Percentiles rank a stretch among this genome's conserved stretches.
Evolutionary conservation across 73 alveolate species (phyloP).

Genomic region (Strombidium stylifer): DNA sequence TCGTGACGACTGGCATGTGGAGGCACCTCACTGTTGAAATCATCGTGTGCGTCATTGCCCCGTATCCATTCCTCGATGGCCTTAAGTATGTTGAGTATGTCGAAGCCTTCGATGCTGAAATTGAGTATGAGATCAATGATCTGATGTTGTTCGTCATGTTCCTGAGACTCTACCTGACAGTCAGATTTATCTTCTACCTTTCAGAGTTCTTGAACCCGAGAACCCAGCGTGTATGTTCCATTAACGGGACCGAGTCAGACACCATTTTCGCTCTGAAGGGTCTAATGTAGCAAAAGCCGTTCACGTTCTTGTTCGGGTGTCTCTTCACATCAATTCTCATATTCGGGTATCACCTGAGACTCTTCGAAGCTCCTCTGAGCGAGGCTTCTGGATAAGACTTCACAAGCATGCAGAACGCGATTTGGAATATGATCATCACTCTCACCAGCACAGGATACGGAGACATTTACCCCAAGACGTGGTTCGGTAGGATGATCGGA

Average conservation of each 20-base stretch:
- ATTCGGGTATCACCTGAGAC: conserved; percentile 29
- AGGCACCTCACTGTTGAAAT: conserved; percentile 17
- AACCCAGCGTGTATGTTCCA: conserved; percentile 47
- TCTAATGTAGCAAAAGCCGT: conserved; percentile 52
- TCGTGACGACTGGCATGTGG: conserved; percentile 44
- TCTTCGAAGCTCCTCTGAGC: conserved; percentile 58
- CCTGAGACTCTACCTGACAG: conserved; percentile 7
- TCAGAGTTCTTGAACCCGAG: conserved; percentile 25
- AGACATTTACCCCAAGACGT: conserved; percentile 94
- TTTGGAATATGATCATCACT: conserved; percentile 93
- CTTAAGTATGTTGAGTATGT: conserved; percentile 25
- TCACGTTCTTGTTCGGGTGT: conserved; percentile 10
- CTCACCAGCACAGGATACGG: conserved; percentile 96
- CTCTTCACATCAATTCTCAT: conserved; percentile 19
- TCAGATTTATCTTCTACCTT: conserved; percentile 5
- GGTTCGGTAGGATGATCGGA: conserved; percentile 89
- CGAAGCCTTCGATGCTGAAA: conserved; percentile 8
- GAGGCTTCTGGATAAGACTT: conserved; percentile 46
- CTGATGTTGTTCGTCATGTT: conserved; percentile 20
- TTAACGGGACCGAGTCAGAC: conserved; percentile 60
- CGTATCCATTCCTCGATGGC: conserved; percentile 38
- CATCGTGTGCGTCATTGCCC: conserved; percentile 21
- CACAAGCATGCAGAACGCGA: conserved; percentile 49
- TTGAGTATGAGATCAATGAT: conserved; percentile 32
- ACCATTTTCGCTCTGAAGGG: conserved; percentile 47